These are phyloP conservation scores for Teunomyces barrocoloradensis DNA, from an alignment of 805 yeast species.

Conservation along the genomic window DNA sequence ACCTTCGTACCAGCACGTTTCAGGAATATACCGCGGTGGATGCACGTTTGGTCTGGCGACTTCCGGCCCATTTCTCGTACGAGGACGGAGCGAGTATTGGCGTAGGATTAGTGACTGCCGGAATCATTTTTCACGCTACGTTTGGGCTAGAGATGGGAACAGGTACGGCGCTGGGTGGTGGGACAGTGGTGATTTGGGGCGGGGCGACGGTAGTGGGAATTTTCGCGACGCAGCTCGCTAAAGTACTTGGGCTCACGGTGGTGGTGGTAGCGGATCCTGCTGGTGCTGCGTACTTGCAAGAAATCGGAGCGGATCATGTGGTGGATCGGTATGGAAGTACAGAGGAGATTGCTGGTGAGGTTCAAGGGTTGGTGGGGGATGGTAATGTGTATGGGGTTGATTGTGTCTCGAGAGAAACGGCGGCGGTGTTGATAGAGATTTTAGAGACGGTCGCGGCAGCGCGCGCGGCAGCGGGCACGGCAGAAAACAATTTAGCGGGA, in stretches of 20 bases:
- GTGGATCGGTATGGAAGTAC: constrained; percentile 31
- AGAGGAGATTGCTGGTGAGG: constrained; percentile 12
- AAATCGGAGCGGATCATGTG: constrained; percentile 29
- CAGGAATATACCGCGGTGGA: constrained; percentile 46
- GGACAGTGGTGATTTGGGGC: constrained; percentile 43
- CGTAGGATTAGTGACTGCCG: constrained; percentile 48
- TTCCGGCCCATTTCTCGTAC: constrained; percentile 32
- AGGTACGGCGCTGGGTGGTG: constrained; percentile 4
- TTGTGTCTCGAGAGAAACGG: constrained; percentile 37
- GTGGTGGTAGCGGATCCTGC: constrained; percentile 24
- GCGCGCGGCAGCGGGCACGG: too few species aligned
- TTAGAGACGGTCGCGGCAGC: background rate
- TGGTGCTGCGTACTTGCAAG: constrained; percentile 18
- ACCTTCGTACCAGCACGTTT: constrained; percentile 45
- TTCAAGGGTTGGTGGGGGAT: constrained; percentile 18
- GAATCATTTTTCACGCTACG: constrained; percentile 20
- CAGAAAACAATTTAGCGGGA: too few species aligned
- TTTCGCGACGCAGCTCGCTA: constrained; percentile 42
- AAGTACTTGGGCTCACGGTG: constrained; percentile 36
- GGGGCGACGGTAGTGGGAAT: constrained; percentile 48
- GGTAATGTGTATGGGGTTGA: constrained; percentile 38
- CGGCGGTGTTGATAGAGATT: background rate
- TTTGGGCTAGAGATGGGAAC: constrained; percentile 12
- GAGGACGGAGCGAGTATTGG: constrained; percentile 47
- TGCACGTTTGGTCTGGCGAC: constrained; percentile 44